Evolutionary conservation across 441 rosid species (phyloP).

Genomic region (Adansonia grandidieri): DNA sequence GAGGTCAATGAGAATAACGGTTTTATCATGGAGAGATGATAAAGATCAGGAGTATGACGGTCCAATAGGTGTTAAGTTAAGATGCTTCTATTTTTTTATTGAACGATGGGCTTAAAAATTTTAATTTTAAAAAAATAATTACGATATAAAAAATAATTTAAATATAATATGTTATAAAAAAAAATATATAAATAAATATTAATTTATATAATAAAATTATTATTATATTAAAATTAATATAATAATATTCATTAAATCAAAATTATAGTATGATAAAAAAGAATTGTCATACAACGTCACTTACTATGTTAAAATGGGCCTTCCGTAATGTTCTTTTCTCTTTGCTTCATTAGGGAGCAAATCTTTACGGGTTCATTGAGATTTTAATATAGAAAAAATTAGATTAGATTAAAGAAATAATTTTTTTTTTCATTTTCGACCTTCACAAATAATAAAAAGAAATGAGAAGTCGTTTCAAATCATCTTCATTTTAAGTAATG

Average conservation of each 20-base stretch:
- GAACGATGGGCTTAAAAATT: too few relatives aligned
- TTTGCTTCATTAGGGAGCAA: conserved; percentile 18
- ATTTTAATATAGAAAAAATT: neutral
- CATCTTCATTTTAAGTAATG: too few relatives aligned
- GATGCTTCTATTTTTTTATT: neutral
- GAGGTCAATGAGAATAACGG: neutral
- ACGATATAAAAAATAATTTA: too few relatives aligned
- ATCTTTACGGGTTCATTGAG: neutral
- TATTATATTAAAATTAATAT: neutral
- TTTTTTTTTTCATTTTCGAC: too few relatives aligned
- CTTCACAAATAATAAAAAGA: too few relatives aligned
- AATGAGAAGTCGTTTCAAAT: too few relatives aligned
- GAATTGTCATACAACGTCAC: neutral
- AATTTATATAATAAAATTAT: neutral
- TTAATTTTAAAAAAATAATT: too few relatives aligned
- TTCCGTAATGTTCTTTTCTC: conserved; percentile 27
- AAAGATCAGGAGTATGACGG: neutral
- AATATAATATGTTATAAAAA: too few relatives aligned
- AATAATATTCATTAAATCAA: neutral
- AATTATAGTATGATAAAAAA: too few relatives aligned
- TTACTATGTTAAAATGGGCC: neutral
- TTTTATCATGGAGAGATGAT: neutral
- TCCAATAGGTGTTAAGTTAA: neutral
- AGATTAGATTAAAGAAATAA: too few relatives aligned
- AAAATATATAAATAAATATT: too few relatives aligned